Evolutionary conservation across 2,329 filamentous ascomycete genomes (phyloP).

Genomic region (Phaeophleospora eucalypticola): DNA sequence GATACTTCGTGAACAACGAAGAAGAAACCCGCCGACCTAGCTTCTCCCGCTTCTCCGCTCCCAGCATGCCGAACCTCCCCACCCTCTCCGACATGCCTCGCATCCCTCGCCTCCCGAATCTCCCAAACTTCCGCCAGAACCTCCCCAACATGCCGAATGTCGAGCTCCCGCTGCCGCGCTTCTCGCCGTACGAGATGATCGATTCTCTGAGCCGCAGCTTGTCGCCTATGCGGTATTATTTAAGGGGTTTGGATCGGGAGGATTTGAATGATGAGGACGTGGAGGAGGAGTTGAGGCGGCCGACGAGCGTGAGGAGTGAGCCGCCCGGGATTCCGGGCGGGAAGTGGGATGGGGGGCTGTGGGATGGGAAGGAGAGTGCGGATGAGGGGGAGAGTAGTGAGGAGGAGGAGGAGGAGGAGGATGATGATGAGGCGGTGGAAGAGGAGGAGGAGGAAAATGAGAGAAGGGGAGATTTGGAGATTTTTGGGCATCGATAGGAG

Average conservation of each 20-base stretch:
- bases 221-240: slow-evolving; percentile 44
- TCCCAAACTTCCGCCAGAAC: slow-evolving; percentile 20
- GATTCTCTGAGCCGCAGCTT: slow-evolving; percentile 44
- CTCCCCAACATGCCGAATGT: slow-evolving; percentile 28
- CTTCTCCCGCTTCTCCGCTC: slow-evolving; percentile 27
- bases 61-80: slow-evolving; percentile 29
- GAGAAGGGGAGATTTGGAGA: slow-evolving; percentile 9
- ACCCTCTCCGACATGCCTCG: slow-evolving; percentile 19
- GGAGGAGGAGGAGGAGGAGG: slow-evolving; percentile 10
- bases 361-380: slow-evolving; percentile 10
- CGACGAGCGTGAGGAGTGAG: slow-evolving; percentile 16
- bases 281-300: slow-evolving; percentile 3
- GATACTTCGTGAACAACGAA: slow-evolving; percentile 32
- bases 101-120: slow-evolving; percentile 28
- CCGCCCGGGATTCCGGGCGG: slow-evolving; percentile 2
- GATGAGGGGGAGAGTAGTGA: slow-evolving; percentile 12
- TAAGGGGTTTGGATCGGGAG: slow-evolving; percentile 31
- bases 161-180: slow-evolving; percentile 36
- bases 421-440: slow-evolving; percentile 18
- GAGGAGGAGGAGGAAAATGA: slow-evolving; percentile 12
- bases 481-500: slow-evolving; percentile 29
- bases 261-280: slow-evolving; percentile 11
- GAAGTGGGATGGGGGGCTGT: slow-evolving; percentile 23
- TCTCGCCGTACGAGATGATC: slow-evolving; percentile 45
- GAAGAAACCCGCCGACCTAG: slow-evolving; percentile 26